A percentile compares a stretch with the other conserved stretches of the same genome.
phyloP scores from a whole-genome alignment of 257 asterid species.

The Forsythia suspensa region DNA sequence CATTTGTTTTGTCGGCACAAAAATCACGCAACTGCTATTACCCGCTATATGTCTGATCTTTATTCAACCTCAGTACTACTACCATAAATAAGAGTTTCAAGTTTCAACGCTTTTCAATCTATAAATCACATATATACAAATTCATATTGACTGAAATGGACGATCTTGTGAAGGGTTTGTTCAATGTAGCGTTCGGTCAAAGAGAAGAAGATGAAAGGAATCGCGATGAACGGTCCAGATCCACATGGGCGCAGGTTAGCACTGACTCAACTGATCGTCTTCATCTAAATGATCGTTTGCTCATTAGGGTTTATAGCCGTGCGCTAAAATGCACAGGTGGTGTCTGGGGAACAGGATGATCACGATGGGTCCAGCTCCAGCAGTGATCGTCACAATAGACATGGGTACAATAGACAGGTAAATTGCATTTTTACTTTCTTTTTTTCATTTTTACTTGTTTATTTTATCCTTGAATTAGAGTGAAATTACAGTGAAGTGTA shows the following conservation, averaged over 20 bases:
- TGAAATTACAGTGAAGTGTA: not conserved
- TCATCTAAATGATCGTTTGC: not conserved
- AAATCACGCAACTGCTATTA: constrained; percentile 13
- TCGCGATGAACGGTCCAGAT: constrained; percentile 66
- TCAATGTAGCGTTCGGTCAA: constrained; percentile 53
- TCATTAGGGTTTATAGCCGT: not conserved
- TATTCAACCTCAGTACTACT: constrained; percentile 14
- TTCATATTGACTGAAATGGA: constrained; percentile 47
- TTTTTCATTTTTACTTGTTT: not conserved
- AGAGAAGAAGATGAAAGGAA: constrained; percentile 22
- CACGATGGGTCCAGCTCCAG: constrained; percentile 29
- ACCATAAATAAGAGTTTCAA: not conserved
- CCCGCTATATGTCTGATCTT: constrained; percentile 14
- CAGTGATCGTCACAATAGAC: constrained; percentile 18
- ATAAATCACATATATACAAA: not conserved
- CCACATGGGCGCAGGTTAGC: constrained; percentile 82
- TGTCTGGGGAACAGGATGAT: constrained; percentile 50
- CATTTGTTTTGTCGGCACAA: not conserved
- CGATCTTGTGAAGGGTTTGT: constrained; percentile 63
- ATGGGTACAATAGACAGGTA: constrained; percentile 33
- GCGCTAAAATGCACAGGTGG: constrained; percentile 57
- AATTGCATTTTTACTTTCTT: not conserved
- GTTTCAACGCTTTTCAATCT: not conserved
- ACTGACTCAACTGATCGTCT: not conserved
- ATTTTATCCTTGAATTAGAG: not conserved